Conservation (phyloP, 352 stramenopile genomes). For the Blastocystis sp. region DNA sequence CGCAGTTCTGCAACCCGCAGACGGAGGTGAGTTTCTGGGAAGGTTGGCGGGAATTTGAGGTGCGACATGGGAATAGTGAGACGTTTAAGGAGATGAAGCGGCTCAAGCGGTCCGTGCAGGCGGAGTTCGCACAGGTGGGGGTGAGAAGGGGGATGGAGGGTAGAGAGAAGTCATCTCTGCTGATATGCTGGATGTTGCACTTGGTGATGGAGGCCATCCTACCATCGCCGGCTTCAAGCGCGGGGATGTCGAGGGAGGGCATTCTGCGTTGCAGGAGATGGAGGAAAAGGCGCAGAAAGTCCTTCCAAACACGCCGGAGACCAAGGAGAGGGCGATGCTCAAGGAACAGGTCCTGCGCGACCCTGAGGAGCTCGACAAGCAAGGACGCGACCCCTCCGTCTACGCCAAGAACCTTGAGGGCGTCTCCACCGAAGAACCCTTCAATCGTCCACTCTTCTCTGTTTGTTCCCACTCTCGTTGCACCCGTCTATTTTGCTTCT, state of each 20-base stretch:
- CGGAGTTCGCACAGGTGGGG: conserved; percentile 76
- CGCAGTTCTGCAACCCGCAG: conserved; percentile 90
- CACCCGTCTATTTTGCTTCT: no score
- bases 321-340: conserved; percentile 11
- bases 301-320: not conserved
- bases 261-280: not conserved
- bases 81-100: conserved; percentile 96
- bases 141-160: not conserved
- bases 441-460: no score
- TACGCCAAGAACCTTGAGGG: conserved; percentile 45
- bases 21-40: conserved; percentile 86
- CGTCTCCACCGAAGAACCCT: not conserved
- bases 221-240: conserved; percentile 44
- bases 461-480: no score
- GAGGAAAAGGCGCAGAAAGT: conserved; percentile 29
- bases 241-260: conserved; percentile 1
- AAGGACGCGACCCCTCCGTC: not conserved
- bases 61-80: conserved; percentile 83
- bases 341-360: conserved; percentile 30
- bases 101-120: conserved; percentile 87
- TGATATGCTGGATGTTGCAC: conserved; percentile 31
- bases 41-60: conserved; percentile 84
- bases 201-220: conserved; percentile 8
- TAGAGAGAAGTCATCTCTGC: conserved; percentile 20
- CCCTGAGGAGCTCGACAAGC: conserved; percentile 6